Base-by-base conservation (phyloP, 2,329 filamentous ascomycete genomes). In the Alternaria arbusti region DNA sequence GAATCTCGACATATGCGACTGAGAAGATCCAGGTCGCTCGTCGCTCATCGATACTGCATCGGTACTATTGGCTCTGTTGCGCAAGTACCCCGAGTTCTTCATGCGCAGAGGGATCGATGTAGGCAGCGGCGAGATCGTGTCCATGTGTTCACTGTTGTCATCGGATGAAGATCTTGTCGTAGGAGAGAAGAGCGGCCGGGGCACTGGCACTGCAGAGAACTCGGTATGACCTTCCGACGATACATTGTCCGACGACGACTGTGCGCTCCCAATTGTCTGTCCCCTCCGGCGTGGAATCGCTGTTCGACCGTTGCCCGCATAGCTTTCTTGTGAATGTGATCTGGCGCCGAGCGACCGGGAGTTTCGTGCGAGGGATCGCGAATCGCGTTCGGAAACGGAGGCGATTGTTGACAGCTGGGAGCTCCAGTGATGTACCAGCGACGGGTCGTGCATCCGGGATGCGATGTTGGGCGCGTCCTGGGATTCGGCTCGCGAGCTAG, bases 361-460 rank as follows among this genome's bases (percentile, higher is more conserved):
- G 59, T 55, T 64, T 43, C 77, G 73, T 46, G 70, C 74, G 55
- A 77, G 63, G 22, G 78, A 79, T 57, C 73, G 73, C 28, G 78
- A 80, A 49, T 71, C 74, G 61, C 76, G 77, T 60, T 79, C 78
- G 30, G 78, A 79, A 40, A 75, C 74, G 13, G 78, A 79, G 25
- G 70, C 67, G 45, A 79, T 80, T 17, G 78, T 81, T 55, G 79
- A 80, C 49, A 80, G 73, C 69, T 79, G 77, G 20, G 79, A 79
- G 68, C 78, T 80, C 78, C 78, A 80, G 50, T 78, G 76, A 64
- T 80, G 78, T 63, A 76, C 74, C 58, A 77, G 70, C 15, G 72
- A 67, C 56, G 71, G 76, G 63, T 77, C 74, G 68, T 75, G 76
- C 80, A 81, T 81, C 74, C 79, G 80, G 69, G 77, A 75, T 52